A percentile compares a stretch with the other conserved stretches of the same genome.
phyloP scores from a whole-genome alignment of 2,329 filamentous ascomycete species.

The Sporothrix humicola region DNA sequence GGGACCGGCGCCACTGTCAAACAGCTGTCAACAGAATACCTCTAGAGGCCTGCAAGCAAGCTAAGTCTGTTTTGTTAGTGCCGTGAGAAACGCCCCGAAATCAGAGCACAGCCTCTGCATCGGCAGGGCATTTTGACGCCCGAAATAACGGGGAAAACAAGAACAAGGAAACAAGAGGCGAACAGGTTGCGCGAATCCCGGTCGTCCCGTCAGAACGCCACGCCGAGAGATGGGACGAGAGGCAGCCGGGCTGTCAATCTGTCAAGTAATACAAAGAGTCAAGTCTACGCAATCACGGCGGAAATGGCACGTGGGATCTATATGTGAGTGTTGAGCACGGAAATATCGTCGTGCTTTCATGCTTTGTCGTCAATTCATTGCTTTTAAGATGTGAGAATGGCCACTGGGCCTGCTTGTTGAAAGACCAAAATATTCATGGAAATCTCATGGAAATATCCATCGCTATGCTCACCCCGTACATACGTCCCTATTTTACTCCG shows the following conservation, averaged over 20 bases:
- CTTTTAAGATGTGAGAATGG: background rate
- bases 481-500: background rate
- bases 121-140: background rate
- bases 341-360: slow-evolving; percentile 5
- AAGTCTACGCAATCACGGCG: background rate
- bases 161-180: too few species aligned
- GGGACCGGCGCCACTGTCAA: too few species aligned
- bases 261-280: too few species aligned
- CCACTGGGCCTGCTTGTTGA: background rate
- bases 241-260: background rate
- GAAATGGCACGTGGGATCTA: too few species aligned
- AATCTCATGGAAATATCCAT: background rate
- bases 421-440: background rate
- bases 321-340: slow-evolving; percentile 2
- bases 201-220: slow-evolving; percentile 11
- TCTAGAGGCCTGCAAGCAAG: background rate
- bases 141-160: background rate
- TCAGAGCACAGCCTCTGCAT: slow-evolving; percentile 20
- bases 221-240: slow-evolving; percentile 14
- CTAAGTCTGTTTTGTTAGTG: slow-evolving; percentile 9
- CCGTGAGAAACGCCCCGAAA: background rate
- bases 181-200: background rate
- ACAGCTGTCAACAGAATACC: background rate
- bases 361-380: background rate
- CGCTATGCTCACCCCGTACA: background rate